Evolutionary conservation across 176 grass and related monocot genomes (phyloP), one percentile per base, ranked within the genome.

Genomic region (Triticum turgidum): DNA sequence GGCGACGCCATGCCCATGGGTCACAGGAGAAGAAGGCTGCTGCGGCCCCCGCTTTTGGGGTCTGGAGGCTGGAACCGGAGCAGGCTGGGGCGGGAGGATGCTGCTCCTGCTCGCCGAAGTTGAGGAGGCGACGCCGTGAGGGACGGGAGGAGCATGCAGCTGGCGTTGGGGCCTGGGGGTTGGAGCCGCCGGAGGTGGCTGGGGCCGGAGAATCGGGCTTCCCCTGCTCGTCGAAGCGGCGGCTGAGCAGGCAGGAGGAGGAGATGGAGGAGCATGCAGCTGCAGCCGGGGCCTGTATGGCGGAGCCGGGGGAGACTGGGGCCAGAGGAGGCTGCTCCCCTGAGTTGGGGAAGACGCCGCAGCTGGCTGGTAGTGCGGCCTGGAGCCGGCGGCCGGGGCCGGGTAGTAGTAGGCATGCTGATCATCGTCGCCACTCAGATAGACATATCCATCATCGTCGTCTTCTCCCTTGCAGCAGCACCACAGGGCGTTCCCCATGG

Each of bases 401-500:
- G 22, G 25, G 44, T 76, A 54, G 14, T 76, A 76, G 73, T 54
- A 76, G 27, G 45, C 73, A 52, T 54, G 30, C 14, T 20, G 25
- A 32, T 76, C 7, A 5, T 25, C 7, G 42, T 51, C 11, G 73
- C 73, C 45, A 54, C 73, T 45, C 18, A 27, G 45, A 54, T 76
- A 76, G 45, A 54, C 45, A 30, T 54, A 25, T 30, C 44, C 73
- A 6, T 30, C 73, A 10, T 54, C 73, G 45, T 76, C 73, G 47
- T 4, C 73, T 30, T 76, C 73, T 76, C 25, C 45, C 45, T 76
- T 54, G 73, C 73, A 76, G 27, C 45, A 76, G 73, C 73, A 76
- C 45, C 73, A 32, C 73, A 76, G 73, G 45, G 25, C 44, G 45
- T 76, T 76, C 73, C 73, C 73, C 45, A 76, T 76, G 73, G 73